These are phyloP conservation scores for Areca catechu DNA, from an alignment of 176 grass and related monocot species.

Conservation along the genomic window DNA sequence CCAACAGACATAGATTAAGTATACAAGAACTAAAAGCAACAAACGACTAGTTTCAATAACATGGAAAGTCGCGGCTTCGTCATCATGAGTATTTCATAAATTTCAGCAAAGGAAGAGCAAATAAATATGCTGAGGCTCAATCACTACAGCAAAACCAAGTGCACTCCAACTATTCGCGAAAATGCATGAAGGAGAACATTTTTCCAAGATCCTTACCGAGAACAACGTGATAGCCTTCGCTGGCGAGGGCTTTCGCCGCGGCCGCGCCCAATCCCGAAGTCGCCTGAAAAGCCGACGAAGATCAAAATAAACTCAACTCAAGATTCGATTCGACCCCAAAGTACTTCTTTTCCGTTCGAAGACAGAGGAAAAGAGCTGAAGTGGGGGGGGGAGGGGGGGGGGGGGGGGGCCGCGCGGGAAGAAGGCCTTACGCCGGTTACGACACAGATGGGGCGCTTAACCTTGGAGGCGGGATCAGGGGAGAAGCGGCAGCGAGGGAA, in stretches of 20 bases:
- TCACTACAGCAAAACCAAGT: neutral
- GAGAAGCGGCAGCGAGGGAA: neutral
- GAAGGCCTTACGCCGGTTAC: slow-evolving; percentile 50
- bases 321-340: too few relatives aligned
- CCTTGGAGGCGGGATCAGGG: neutral
- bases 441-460: slow-evolving; percentile 42
- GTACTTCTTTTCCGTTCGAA: too few relatives aligned
- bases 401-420: too few relatives aligned
- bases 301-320: too few relatives aligned
- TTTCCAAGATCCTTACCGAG: slow-evolving; percentile 35
- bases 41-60: too few relatives aligned
- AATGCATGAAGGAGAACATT: slow-evolving; percentile 11
- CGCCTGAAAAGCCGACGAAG: slow-evolving; percentile 27
- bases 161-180: slow-evolving; percentile 10
- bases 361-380: too few relatives aligned
- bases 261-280: slow-evolving; percentile 70
- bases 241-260: slow-evolving; percentile 42
- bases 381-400: too few relatives aligned
- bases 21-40: too few relatives aligned
- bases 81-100: too few relatives aligned
- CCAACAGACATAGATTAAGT: neutral
- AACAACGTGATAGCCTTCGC: slow-evolving; percentile 62
- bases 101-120: too few relatives aligned
- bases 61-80: too few relatives aligned
- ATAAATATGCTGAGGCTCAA: neutral